Percentiles rank a stretch among this genome's conserved stretches.
phyloP scores from a whole-genome alignment of 192 early-diverging fungal genomes.

The Coemansia sp. region DNA sequence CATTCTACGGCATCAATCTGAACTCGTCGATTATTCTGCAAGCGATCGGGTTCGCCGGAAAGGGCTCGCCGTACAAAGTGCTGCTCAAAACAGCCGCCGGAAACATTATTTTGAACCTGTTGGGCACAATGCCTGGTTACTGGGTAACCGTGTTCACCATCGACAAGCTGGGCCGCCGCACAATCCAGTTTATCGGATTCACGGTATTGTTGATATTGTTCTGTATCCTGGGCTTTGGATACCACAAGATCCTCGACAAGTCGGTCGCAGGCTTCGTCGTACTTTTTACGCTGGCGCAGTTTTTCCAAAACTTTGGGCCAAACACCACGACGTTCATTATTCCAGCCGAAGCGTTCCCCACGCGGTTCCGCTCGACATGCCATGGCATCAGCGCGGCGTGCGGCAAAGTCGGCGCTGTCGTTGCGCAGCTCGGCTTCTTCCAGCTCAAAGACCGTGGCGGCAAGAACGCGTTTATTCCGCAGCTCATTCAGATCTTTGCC shows the following conservation, averaged over 20 bases:
- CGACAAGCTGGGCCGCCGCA: constrained; percentile 85
- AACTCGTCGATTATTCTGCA: constrained; percentile 74
- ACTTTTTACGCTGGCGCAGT: constrained; percentile 64
- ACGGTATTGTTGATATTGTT: constrained; percentile 73
- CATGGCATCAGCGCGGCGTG: constrained; percentile 80
- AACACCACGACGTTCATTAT: constrained; percentile 89
- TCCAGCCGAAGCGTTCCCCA: constrained; percentile 81
- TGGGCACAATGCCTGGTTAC: constrained; percentile 92
- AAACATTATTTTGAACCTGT: constrained; percentile 85
- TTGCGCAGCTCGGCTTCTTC: constrained; percentile 71
- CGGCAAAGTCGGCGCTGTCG: constrained; percentile 77
- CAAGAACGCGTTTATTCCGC: constrained; percentile 58
- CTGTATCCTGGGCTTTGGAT: constrained; percentile 69
- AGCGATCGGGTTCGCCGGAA: constrained; percentile 66
- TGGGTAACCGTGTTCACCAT: constrained; percentile 90
- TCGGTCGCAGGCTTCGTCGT: constrained; percentile 63
- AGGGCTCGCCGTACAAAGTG: constrained; percentile 24
- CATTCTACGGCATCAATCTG: constrained; percentile 81
- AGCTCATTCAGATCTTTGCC: constrained; percentile 71
- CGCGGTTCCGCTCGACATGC: constrained; percentile 73
- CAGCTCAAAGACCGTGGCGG: constrained; percentile 72
- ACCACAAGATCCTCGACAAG: constrained; percentile 61
- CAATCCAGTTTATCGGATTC: constrained; percentile 94
- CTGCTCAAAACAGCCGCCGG: constrained; percentile 76
- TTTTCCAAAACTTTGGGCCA: constrained; percentile 96